Conservation (phyloP, 768 basidiomycete genomes). For the Tylopilus plumbeoviolaceoides region DNA sequence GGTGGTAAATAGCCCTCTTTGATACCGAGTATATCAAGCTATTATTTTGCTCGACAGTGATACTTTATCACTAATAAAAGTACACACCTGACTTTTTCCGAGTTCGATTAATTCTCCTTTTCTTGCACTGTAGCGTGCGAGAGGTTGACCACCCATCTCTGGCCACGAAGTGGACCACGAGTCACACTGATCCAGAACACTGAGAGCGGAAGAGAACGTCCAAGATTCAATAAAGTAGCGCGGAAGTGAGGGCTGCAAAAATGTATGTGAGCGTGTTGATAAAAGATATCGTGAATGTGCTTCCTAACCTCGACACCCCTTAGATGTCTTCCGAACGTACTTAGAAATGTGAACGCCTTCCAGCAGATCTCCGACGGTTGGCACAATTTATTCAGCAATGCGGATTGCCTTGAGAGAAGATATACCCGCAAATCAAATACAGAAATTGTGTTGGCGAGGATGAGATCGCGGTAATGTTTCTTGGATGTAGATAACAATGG, state of each 20-base stretch:
- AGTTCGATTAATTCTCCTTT: constrained; percentile 89
- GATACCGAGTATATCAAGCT: constrained; percentile 88
- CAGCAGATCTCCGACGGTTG: constrained; percentile 66
- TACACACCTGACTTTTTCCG: constrained; percentile 76
- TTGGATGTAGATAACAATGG: constrained; percentile 74
- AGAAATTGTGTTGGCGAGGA: constrained; percentile 85
- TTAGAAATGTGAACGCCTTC: constrained; percentile 72
- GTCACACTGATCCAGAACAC: constrained; percentile 76
- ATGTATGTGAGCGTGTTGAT: constrained; percentile 17
- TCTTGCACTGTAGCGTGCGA: constrained; percentile 60
- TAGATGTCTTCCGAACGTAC: constrained; percentile 69
- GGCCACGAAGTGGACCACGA: constrained; percentile 52
- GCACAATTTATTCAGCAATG: constrained; percentile 65
- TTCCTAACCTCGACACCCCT: constrained; percentile 66
- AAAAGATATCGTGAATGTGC: background rate
- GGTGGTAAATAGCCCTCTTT: constrained; percentile 65
- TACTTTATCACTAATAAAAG: background rate
- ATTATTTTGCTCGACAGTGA: constrained; percentile 3
- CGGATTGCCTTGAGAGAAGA: constrained; percentile 82
- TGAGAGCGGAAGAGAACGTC: constrained; percentile 87
- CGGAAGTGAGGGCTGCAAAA: constrained; percentile 46
- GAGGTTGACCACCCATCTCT: constrained; percentile 43
- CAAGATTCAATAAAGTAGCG: constrained; percentile 86
- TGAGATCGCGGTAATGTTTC: constrained; percentile 87
- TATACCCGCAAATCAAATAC: constrained; percentile 93